Base-by-base conservation (phyloP, 192 early-diverging fungal genomes). In the Backusella westeae region DNA sequence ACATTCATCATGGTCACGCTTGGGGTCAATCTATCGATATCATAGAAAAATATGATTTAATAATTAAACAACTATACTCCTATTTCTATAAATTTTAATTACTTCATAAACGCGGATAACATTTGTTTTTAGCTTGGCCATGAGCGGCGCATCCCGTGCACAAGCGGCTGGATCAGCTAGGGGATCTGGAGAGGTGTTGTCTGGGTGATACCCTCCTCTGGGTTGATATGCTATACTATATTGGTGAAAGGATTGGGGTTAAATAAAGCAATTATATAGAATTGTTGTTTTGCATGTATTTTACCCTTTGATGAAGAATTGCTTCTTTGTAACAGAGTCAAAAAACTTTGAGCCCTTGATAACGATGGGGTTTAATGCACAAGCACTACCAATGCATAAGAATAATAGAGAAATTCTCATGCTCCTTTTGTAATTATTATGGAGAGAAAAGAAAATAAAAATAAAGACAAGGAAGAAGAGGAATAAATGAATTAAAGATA, bases 271-370 rank as follows among this genome's bases (percentile, higher is more conserved):
- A 67, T 42, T 9, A 66, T 35, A 23, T 46, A 36, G 1, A 21
- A 6, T 26, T 75, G 7, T 65, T 63, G 56, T 23, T 41, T 35
- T 63, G 6, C 23, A n/a, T 71, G 26, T 32, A 41, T 17, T 2
- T 73, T 76, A 81, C 80, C 91, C 91, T 81, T 91, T 92, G 84
- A 92, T 84, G 68, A 90, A 92, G 85, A 94, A 92, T 79, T 94
- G 91, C 32, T 90, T 84, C 78, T 91, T 90, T 6, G 89, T 90
- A 36, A 90, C 88, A 21, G 86, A 86, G 78, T 93, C 87, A 81
- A 92, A 94, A 72, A 90, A 90, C 81, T 92, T 93, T 77, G 85
- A 83, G 53, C 89, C 91, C 76, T 93, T 93, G 80, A 91, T 87
- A 29, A 82, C 80, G 53, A 93, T 83, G 26, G 89, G 87, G 78